Conservation (phyloP, 257 asterid species). For the Solanum sejunctum region DNA sequence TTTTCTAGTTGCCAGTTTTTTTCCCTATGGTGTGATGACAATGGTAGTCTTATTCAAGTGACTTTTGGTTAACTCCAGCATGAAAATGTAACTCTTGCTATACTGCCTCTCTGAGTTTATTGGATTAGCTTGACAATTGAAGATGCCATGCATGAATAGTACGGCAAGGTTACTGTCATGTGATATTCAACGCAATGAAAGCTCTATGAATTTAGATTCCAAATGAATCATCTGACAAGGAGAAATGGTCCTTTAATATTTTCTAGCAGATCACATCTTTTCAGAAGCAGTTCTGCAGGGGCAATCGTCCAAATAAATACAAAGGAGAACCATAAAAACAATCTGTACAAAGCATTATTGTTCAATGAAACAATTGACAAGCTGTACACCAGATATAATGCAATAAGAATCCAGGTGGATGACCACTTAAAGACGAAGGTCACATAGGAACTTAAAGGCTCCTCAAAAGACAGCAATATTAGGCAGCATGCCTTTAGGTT, state of each 20-base stretch:
- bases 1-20: neutral
- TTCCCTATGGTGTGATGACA: neutral
- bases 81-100: neutral
- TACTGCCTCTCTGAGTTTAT: neutral
- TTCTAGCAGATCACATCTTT: neutral
- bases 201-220: neutral
- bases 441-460: neutral
- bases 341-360: neutral
- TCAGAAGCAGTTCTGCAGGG: neutral
- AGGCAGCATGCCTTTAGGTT: conserved; percentile 39
- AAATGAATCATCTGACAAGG: neutral
- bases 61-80: neutral
- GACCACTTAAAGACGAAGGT: neutral
- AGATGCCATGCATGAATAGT: neutral
- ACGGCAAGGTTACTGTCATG: neutral
- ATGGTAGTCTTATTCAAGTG: neutral
- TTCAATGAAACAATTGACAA: neutral
- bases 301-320: neutral
- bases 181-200: neutral
- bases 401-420: neutral
- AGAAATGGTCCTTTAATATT: neutral
- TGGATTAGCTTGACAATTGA: neutral
- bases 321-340: neutral
- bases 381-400: neutral
- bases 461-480: conserved; percentile 36